Percentiles rank a stretch among this genome's conserved stretches.
Conservation (phyloP, 2,329 filamentous ascomycete genomes). For the Alternaria dauci region DNA sequence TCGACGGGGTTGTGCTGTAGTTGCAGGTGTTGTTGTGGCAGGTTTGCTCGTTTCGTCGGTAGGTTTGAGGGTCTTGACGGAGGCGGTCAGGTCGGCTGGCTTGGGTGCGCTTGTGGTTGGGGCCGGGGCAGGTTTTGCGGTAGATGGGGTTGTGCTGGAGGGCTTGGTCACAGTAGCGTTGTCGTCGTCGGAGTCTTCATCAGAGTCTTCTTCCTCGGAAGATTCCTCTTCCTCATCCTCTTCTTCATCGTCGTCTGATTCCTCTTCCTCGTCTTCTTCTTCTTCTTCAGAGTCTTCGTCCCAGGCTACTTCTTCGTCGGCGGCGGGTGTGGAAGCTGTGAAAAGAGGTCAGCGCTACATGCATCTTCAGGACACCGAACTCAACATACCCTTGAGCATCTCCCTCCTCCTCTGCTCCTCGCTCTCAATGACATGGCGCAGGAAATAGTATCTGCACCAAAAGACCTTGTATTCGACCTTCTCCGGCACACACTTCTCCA, state of each 20-base stretch:
- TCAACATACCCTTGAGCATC: constrained; percentile 79
- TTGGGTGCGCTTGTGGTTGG: background rate
- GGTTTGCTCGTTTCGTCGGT: constrained; percentile 53
- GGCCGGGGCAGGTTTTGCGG: background rate
- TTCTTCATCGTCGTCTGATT: constrained; percentile 39
- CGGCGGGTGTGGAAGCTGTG: constrained; percentile 68
- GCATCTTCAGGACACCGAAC: rapidly evolving
- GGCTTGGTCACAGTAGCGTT: constrained; percentile 13
- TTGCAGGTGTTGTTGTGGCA: constrained; percentile 48
- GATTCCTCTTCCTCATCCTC: constrained; percentile 31
- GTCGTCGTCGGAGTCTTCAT: constrained; percentile 19
- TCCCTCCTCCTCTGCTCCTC: constrained; percentile 90
- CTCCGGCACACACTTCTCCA: constrained; percentile 97
- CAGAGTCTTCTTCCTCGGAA: constrained; percentile 21
- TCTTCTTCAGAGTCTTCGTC: constrained; percentile 76
- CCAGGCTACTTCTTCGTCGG: constrained; percentile 75
- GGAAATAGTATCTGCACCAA: constrained; percentile 95
- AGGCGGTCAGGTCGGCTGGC: constrained; percentile 36
- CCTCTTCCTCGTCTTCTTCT: constrained; percentile 23
- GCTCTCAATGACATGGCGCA: constrained; percentile 89
- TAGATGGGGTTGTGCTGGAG: background rate
- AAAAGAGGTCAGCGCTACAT: background rate
- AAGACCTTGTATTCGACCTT: constrained; percentile 88
- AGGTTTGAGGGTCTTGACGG: constrained; percentile 52
- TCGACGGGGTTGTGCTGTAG: constrained; percentile 62